Conservation (phyloP, 2,329 filamentous ascomycete species). For the Pseudogymnoascus sp. region DNA sequence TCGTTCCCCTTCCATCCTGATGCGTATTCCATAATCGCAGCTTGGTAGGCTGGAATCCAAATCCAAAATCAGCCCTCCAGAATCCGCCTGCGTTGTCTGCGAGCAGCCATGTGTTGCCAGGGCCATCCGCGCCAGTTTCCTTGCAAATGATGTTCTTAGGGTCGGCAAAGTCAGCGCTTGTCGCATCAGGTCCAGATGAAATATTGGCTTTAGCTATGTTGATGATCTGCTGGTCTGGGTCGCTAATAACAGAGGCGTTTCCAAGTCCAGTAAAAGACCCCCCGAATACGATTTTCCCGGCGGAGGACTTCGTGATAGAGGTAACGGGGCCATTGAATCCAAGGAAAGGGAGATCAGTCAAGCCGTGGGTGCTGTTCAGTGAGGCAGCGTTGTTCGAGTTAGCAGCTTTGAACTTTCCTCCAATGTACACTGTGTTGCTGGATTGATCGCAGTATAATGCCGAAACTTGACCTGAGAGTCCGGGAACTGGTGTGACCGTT, state of each 20-base stretch:
- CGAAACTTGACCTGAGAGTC: slow-evolving; percentile 73
- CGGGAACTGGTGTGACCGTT: slow-evolving; percentile 63
- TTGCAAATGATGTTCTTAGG: slow-evolving; percentile 80
- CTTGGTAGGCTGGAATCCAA: slow-evolving; percentile 79
- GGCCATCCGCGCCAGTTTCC: slow-evolving; percentile 52
- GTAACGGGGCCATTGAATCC: slow-evolving; percentile 91
- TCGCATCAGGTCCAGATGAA: slow-evolving; percentile 53
- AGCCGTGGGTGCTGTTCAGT: slow-evolving; percentile 61
- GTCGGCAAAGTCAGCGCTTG: slow-evolving; percentile 57
- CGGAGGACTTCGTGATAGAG: slow-evolving; percentile 70
- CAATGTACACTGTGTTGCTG: slow-evolving; percentile 76
- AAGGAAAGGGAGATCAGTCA: slow-evolving; percentile 76
- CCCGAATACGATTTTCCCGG: slow-evolving; percentile 84
- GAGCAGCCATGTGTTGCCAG: slow-evolving; percentile 78
- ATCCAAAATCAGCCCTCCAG: slow-evolving; percentile 77
- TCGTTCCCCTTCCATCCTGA: slow-evolving; percentile 73
- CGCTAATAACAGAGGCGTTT: slow-evolving; percentile 61
- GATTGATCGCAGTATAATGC: slow-evolving; percentile 73
- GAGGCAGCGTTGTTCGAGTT: slow-evolving; percentile 87
- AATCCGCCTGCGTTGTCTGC: slow-evolving; percentile 65
- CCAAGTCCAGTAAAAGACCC: slow-evolving; percentile 82
- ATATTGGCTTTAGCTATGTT: slow-evolving; percentile 76
- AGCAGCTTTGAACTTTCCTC: slow-evolving; percentile 69
- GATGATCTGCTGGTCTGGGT: slow-evolving; percentile 67
- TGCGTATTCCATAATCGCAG: slow-evolving; percentile 83